phyloP scores from a whole-genome alignment of 345 rosid genomes.

The Camelina hispida region DNA sequence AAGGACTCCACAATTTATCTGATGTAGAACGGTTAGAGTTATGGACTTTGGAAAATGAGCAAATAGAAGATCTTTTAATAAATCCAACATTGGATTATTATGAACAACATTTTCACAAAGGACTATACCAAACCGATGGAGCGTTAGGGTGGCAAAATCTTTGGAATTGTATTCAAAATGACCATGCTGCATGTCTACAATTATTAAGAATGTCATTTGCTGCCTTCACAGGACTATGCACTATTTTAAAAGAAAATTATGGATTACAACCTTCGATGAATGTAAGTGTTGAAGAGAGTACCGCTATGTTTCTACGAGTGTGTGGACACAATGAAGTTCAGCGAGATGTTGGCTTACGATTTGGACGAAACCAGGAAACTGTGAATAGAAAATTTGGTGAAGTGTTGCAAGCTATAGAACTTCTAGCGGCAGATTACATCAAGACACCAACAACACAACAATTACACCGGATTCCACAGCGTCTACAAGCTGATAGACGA shows the following conservation, averaged over 20 bases:
- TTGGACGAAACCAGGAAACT: neutral
- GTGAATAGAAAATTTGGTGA: neutral
- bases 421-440: neutral
- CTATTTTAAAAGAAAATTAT: neutral
- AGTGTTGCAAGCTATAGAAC: neutral
- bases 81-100: too few relatives aligned
- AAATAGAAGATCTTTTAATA: too few relatives aligned
- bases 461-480: neutral
- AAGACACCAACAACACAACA: neutral
- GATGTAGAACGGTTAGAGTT: too few relatives aligned
- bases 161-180: neutral
- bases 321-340: neutral
- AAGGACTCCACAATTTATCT: too few relatives aligned
- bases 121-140: neutral
- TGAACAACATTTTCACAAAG: neutral
- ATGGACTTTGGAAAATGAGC: too few relatives aligned
- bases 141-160: neutral
- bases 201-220: neutral
- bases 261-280: neutral
- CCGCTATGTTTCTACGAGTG: neutral
- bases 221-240: neutral
- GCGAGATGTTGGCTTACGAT: neutral
- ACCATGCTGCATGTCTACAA: neutral
- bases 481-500: neutral
- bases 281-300: neutral